A percentile compares a stretch with the other conserved stretches of the same genome.
phyloP scores from a whole-genome alignment of 73 alveolate species.

The Blepharisma stoltei region DNA sequence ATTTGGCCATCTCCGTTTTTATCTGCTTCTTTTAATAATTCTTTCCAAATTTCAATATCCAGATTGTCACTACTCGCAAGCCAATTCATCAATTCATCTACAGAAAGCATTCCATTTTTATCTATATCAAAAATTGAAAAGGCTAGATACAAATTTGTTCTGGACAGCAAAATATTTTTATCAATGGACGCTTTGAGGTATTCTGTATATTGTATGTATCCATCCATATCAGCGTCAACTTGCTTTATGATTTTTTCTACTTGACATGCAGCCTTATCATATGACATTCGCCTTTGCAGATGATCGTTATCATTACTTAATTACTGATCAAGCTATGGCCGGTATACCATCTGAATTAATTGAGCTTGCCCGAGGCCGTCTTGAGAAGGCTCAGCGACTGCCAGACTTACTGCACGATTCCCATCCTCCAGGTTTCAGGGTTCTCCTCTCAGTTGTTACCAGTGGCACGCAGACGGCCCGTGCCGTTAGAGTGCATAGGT shows the following conservation, averaged over 20 bases:
- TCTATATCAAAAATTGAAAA: neutral
- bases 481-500: no score
- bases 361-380: no score
- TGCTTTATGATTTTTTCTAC: neutral
- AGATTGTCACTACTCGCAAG: neutral
- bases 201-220: slow-evolving; percentile 13
- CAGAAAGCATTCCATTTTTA: slow-evolving; percentile 12
- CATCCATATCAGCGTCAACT: neutral
- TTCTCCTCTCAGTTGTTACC: no score
- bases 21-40: neutral
- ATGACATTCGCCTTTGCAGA: neutral
- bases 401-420: no score
- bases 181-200: slow-evolving; percentile 8
- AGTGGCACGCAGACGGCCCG: no score
- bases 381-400: no score
- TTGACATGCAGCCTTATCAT: neutral
- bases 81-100: neutral
- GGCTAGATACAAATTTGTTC: neutral
- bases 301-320: no score
- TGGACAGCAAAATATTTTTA: neutral
- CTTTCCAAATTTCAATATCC: slow-evolving; percentile 1
- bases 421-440: no score
- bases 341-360: no score
- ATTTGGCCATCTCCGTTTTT: neutral
- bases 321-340: no score